Conservation (phyloP, 2,329 filamentous ascomycete species). For the Alternaria sp. region DNA sequence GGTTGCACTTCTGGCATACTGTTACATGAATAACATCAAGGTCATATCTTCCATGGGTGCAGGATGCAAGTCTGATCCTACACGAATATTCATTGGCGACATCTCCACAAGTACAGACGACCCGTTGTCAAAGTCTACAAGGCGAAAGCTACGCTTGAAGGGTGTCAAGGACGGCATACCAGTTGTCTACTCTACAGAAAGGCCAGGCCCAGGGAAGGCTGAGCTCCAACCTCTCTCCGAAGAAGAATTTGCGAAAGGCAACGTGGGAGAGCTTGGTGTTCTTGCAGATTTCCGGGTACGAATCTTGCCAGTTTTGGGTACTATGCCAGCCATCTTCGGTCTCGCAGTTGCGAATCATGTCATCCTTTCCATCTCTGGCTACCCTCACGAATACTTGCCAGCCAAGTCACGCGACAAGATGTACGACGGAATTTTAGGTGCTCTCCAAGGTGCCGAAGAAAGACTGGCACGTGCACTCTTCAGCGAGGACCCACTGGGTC, state of each 20-base stretch:
- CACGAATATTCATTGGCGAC: slow-evolving; percentile 86
- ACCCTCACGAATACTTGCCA: slow-evolving; percentile 83
- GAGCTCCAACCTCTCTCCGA: slow-evolving; percentile 85
- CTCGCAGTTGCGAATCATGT: slow-evolving; percentile 92
- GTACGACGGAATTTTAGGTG: slow-evolving; percentile 82
- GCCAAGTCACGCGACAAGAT: slow-evolving; percentile 87
- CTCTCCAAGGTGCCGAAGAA: slow-evolving; percentile 80
- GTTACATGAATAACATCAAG: slow-evolving; percentile 74
- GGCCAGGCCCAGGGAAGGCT: slow-evolving; percentile 88
- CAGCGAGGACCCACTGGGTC: slow-evolving; percentile 66
- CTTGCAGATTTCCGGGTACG: slow-evolving; percentile 91
- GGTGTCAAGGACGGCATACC: slow-evolving; percentile 87
- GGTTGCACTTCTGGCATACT: slow-evolving; percentile 87
- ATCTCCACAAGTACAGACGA: slow-evolving; percentile 90
- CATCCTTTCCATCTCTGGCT: slow-evolving; percentile 79
- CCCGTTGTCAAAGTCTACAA: slow-evolving; percentile 82
- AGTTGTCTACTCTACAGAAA: slow-evolving; percentile 91
- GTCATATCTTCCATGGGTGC: slow-evolving; percentile 97
- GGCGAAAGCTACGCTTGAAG: slow-evolving; percentile 75
- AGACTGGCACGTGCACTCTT: slow-evolving; percentile 67
- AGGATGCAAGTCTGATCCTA: slow-evolving; percentile 88
- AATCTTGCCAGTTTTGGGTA: slow-evolving; percentile 94
- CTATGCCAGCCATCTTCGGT: slow-evolving; percentile 96
- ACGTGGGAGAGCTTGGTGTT: slow-evolving; percentile 84
- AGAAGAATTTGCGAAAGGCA: slow-evolving; percentile 85